phyloP scores from a whole-genome alignment of 345 rosid species.

The Eucalyptus coolabah region DNA sequence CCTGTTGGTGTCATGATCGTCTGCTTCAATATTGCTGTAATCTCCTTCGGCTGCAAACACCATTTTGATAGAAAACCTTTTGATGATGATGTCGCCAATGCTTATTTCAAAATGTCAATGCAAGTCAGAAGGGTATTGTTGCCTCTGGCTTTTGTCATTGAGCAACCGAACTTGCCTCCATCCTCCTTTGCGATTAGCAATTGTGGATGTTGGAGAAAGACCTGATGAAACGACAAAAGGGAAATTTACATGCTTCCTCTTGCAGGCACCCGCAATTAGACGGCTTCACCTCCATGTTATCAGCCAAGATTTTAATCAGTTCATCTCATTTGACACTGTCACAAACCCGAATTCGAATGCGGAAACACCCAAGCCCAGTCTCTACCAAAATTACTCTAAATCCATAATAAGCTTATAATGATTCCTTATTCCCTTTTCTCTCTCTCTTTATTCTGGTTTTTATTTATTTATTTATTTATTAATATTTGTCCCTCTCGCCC shows the following conservation, averaged over 20 bases:
- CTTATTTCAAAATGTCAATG: neutral
- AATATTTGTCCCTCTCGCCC: too few species aligned
- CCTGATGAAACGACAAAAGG: neutral
- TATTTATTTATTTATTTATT: too few species aligned
- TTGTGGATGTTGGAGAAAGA: neutral
- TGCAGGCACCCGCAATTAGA: too few species aligned
- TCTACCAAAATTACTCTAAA: too few species aligned
- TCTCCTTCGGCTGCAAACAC: neutral
- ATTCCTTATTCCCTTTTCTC: too few species aligned
- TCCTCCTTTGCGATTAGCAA: neutral
- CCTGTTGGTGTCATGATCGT: neutral
- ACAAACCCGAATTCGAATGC: too few species aligned
- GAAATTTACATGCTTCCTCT: neutral
- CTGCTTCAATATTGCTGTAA: neutral
- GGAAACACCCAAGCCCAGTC: too few species aligned
- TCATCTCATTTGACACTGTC: too few species aligned
- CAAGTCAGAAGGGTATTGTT: neutral
- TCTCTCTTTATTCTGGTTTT: too few species aligned
- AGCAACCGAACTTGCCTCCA: neutral
- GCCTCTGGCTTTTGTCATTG: neutral
- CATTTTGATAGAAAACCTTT: neutral
- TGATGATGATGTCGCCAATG: neutral
- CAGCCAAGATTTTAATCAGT: too few species aligned
- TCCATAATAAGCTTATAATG: too few species aligned
- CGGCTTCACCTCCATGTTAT: too few species aligned